Evolutionary conservation across 1,284 basidiomycete genomes (phyloP).

Genomic region (Xerocomus minutiporus): DNA sequence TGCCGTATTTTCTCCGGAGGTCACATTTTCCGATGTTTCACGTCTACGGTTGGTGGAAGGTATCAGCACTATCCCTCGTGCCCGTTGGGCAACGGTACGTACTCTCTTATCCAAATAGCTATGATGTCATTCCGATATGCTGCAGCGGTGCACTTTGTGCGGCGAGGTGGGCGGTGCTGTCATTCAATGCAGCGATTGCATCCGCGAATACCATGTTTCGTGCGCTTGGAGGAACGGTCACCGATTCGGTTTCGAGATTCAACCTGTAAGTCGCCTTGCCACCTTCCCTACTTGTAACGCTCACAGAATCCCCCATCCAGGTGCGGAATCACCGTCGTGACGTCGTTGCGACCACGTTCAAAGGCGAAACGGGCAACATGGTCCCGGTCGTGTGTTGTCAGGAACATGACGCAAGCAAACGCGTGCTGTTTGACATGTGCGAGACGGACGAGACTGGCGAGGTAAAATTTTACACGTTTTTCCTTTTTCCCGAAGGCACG

Average conservation of each 20-base stretch:
- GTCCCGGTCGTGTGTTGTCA: slow-evolving; percentile 77
- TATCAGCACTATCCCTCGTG: slow-evolving; percentile 67
- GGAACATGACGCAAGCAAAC: slow-evolving; percentile 66
- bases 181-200: slow-evolving; percentile 80
- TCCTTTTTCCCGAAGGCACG: background rate
- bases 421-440: slow-evolving; percentile 75
- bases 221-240: slow-evolving; percentile 85
- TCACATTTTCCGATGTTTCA: slow-evolving; percentile 71
- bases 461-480: slow-evolving; percentile 36
- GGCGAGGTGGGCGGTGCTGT: slow-evolving; percentile 70
- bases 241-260: slow-evolving; percentile 88
- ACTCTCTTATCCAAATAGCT: background rate
- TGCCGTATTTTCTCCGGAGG: slow-evolving; percentile 82
- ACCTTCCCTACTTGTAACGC: background rate
- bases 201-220: slow-evolving; percentile 76
- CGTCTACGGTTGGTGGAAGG: slow-evolving; percentile 80
- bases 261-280: slow-evolving; percentile 56
- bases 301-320: slow-evolving; percentile 40
- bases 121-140: slow-evolving; percentile 1
- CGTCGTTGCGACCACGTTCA: slow-evolving; percentile 71
- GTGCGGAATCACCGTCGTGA: slow-evolving; percentile 71
- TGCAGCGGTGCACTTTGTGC: slow-evolving; percentile 62
- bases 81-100: slow-evolving; percentile 63
- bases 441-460: slow-evolving; percentile 80
- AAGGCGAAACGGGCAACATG: slow-evolving; percentile 82